phyloP scores from a whole-genome alignment of 2,329 filamentous ascomycete genomes.

The Aspergillus unguis region DNA sequence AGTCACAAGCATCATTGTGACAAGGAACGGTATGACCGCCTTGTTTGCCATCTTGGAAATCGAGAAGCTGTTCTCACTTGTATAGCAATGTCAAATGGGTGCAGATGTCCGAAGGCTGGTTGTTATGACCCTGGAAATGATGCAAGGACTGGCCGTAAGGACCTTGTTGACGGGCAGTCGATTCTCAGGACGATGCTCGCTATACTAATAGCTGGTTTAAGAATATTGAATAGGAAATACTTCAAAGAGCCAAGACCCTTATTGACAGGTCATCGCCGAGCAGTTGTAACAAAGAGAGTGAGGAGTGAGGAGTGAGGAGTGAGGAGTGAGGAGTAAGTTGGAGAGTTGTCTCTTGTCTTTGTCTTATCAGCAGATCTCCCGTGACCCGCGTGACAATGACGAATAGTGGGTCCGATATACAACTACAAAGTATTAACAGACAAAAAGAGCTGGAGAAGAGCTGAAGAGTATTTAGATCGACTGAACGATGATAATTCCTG shows the following conservation, averaged over 20 bases:
- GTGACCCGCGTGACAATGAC: not conserved
- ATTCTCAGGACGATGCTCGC: no score
- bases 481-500: not conserved
- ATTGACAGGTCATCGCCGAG: not conserved
- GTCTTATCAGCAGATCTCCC: slow-evolving; percentile 11
- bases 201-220: not conserved
- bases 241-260: not conserved
- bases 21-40: slow-evolving; percentile 74
- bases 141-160: not conserved
- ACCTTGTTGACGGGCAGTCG: not conserved
- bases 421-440: no score
- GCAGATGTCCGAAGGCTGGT: not conserved
- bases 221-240: not conserved
- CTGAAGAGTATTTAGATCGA: no score
- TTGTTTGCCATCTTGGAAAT: slow-evolving; percentile 62
- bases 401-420: not conserved
- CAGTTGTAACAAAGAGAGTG: not conserved
- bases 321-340: not conserved
- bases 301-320: not conserved
- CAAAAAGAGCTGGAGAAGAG: no score
- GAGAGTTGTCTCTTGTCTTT: not conserved
- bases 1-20: slow-evolving; percentile 94
- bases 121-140: not conserved
- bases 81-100: slow-evolving; percentile 1
- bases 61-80: no score